phyloP scores from a whole-genome alignment of 2,329 filamentous ascomycete genomes.

The Rosellinia necatrix region DNA sequence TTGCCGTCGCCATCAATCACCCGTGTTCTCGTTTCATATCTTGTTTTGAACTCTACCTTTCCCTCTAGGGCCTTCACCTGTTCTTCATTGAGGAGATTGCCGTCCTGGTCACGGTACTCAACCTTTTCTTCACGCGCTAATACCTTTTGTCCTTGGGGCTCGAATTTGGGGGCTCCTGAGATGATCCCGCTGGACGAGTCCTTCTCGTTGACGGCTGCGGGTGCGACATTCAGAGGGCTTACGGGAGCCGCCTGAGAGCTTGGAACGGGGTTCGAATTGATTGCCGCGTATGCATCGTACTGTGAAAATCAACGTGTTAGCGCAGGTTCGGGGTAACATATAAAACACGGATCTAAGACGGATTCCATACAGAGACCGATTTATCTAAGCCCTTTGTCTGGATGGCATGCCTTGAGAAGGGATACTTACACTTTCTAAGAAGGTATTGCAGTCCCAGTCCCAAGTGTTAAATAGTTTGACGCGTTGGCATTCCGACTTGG shows the following conservation, averaged over 20 bases:
- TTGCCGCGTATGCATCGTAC: conserved; percentile 54
- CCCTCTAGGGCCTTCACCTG: conserved; percentile 84
- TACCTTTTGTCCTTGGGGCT: conserved; percentile 53
- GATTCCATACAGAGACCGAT: conserved; percentile 9
- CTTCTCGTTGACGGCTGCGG: conserved; percentile 31
- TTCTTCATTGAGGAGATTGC: conserved; percentile 82
- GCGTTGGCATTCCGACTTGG: conserved; percentile 80
- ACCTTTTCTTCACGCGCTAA: conserved; percentile 75
- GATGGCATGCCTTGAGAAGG: conserved; percentile 44
- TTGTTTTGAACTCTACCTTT: conserved; percentile 93
- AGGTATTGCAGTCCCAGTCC: conserved; percentile 99
- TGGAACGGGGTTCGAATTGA: conserved; percentile 35
- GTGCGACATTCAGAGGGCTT: conserved; percentile 29
- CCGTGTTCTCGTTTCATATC: conserved; percentile 91
- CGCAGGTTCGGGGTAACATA: not conserved
- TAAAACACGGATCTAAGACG: not conserved
- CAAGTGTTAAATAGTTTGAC: conserved; percentile 87
- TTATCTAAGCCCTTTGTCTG: conserved; percentile 39
- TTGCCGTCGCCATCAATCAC: conserved; percentile 80
- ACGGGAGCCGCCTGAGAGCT: conserved; percentile 33
- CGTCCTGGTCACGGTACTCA: conserved; percentile 93
- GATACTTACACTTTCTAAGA: conserved; percentile 79
- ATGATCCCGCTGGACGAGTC: conserved; percentile 41
- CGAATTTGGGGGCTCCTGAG: conserved; percentile 54
- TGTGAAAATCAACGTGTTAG: conserved; percentile 34